These are phyloP conservation scores for Bondarzewia mesenterica DNA, from an alignment of 1,284 basidiomycete genomes.

Conservation along the genomic window DNA sequence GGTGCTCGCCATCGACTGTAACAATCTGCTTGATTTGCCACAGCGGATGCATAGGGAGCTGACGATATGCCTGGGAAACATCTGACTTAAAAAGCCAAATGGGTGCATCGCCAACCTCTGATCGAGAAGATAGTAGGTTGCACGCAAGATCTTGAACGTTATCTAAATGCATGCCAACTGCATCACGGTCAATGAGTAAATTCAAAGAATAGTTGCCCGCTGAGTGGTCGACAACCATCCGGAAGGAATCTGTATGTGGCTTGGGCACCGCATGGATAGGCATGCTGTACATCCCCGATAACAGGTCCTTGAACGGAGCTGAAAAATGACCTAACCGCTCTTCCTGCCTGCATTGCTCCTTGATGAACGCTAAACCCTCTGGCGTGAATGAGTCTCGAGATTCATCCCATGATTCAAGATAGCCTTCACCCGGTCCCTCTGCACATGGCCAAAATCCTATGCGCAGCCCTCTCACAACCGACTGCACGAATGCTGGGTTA, in stretches of 20 bases:
- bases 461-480: neutral
- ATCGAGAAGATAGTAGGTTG: conserved; percentile 13
- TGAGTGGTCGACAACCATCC: conserved; percentile 31
- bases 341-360: neutral
- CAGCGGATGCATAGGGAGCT: conserved; percentile 26
- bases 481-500: neutral
- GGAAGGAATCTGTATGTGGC: conserved; percentile 22
- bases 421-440: neutral
- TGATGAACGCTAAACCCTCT: neutral
- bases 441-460: neutral
- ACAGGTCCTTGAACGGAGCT: conserved; percentile 9
- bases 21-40: conserved; percentile 39
- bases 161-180: conserved; percentile 22
- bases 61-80: conserved; percentile 27
- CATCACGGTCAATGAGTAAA: conserved; percentile 22
- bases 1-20: conserved; percentile 14
- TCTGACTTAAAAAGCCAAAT: conserved; percentile 29
- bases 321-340: neutral
- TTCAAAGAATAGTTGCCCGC: conserved; percentile 26
- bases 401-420: neutral
- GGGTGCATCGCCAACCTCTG: conserved; percentile 1
- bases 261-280: conserved; percentile 35
- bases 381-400: neutral
- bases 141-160: conserved; percentile 22
- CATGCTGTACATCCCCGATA: conserved; percentile 10